Conservation (phyloP, 352 stramenopile species). For the Globisporangium heterothallicum region DNA sequence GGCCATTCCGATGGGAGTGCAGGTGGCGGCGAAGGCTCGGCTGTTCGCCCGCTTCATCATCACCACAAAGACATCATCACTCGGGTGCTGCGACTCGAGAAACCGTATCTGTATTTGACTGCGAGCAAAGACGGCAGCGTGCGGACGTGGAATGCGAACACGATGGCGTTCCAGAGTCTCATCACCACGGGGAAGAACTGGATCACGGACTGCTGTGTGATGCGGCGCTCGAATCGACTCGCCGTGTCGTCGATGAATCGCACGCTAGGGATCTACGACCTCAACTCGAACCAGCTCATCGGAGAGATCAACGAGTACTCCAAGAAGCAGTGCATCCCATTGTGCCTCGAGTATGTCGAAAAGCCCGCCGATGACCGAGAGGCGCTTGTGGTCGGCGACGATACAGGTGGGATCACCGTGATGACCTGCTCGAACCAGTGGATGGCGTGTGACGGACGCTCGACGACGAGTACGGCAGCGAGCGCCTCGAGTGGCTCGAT, state of each 20-base stretch:
- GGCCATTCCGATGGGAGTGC: not conserved
- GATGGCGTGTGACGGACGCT: conserved; percentile 63
- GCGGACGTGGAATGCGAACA: conserved; percentile 68
- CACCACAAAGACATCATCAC: conserved; percentile 76
- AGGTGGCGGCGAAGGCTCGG: not conserved
- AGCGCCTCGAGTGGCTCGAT: conserved; percentile 5
- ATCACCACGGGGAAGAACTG: conserved; percentile 67
- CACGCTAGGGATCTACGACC: conserved; percentile 72
- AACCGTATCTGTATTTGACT: conserved; percentile 65
- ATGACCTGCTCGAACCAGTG: conserved; percentile 70
- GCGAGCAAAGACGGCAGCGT: conserved; percentile 73
- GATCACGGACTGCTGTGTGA: conserved; percentile 75
- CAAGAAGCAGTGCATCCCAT: conserved; percentile 65
- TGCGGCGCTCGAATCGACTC: conserved; percentile 78
- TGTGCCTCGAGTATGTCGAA: conserved; percentile 79
- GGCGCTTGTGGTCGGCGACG: conserved; percentile 70
- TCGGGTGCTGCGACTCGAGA: conserved; percentile 57
- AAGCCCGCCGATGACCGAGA: conserved; percentile 68
- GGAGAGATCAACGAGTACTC: conserved; percentile 77
- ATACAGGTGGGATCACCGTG: conserved; percentile 66
- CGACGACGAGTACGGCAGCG: conserved; percentile 17
- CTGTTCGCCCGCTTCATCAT: conserved; percentile 20
- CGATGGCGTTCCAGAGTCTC: conserved; percentile 52
- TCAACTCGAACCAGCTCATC: conserved; percentile 58
- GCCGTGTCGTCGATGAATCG: conserved; percentile 75